Conservation (phyloP, 1,139 yeast genomes). For the Geotrichum europaeum region DNA sequence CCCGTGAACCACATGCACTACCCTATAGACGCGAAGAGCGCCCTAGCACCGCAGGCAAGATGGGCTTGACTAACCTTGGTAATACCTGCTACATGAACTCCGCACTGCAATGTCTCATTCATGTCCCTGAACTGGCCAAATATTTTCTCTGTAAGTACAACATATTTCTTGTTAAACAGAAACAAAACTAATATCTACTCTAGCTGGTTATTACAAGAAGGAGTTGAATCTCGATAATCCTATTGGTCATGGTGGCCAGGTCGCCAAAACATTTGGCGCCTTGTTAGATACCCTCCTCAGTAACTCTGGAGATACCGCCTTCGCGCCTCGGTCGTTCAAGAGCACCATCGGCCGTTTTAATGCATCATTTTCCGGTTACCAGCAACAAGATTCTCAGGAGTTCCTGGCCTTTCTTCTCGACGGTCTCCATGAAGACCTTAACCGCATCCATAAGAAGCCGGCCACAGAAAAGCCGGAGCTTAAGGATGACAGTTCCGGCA, state of each 20-base stretch:
- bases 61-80: constrained; percentile 78
- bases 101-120: constrained; percentile 84
- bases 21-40: background rate
- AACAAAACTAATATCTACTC: constrained; percentile 12
- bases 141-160: constrained; percentile 46
- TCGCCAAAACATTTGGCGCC: constrained; percentile 28
- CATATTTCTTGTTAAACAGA: background rate
- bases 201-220: constrained; percentile 50
- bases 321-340: constrained; percentile 72
- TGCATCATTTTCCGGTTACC: constrained; percentile 77
- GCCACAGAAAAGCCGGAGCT: constrained; percentile 84
- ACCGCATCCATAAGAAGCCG: constrained; percentile 75
- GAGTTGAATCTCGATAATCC: constrained; percentile 78
- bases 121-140: constrained; percentile 74
- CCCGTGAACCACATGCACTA: background rate
- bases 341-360: constrained; percentile 72
- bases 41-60: constrained; percentile 36
- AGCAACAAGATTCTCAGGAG: constrained; percentile 95
- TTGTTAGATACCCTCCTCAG: constrained; percentile 12
- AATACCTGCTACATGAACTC: constrained; percentile 97
- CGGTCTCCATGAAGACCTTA: constrained; percentile 90
- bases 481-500: constrained; percentile 52
- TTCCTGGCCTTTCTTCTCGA: constrained; percentile 84
- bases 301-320: constrained; percentile 16
- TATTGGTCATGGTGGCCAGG: constrained; percentile 68